Percentiles rank a stretch among this genome's conserved stretches.
Evolutionary conservation across 108 stramenopile genomes (phyloP).

Genomic region (Nitzschia sp.): DNA sequence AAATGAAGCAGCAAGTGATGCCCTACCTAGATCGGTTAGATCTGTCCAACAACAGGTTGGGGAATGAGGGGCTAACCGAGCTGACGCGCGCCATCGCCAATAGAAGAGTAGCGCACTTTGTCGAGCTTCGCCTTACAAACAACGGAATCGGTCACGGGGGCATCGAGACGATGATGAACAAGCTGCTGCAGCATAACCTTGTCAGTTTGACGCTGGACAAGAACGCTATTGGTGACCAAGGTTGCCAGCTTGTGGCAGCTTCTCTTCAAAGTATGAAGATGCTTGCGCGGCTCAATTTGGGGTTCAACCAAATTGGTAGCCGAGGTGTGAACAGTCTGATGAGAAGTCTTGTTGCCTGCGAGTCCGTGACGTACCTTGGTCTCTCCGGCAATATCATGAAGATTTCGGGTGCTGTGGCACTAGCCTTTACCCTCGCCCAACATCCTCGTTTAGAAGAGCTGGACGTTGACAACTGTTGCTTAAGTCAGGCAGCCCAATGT

Average conservation of each 20-base stretch:
- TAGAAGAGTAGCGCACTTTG: constrained; percentile 54
- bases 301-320: constrained; percentile 88
- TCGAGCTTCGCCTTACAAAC: constrained; percentile 69
- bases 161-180: constrained; percentile 87
- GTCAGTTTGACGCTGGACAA: constrained; percentile 80
- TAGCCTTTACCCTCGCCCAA: constrained; percentile 79
- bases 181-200: constrained; percentile 78
- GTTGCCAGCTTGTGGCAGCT: constrained; percentile 89
- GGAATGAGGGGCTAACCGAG: constrained; percentile 75
- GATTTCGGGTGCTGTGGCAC: constrained; percentile 86
- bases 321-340: constrained; percentile 84
- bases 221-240: constrained; percentile 86
- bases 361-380: constrained; percentile 78
- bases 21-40: constrained; percentile 77
- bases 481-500: constrained; percentile 88
- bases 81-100: constrained; percentile 71
- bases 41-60: constrained; percentile 82
- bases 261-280: constrained; percentile 76
- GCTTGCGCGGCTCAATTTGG: constrained; percentile 69
- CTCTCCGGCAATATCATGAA: constrained; percentile 84
- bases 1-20: constrained; percentile 51
- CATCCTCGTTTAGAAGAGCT: constrained; percentile 82
- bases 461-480: constrained; percentile 85
- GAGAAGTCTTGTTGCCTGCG: constrained; percentile 78
- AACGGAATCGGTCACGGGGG: constrained; percentile 73